These are phyloP conservation scores for Colletotrichum eleusines DNA, from an alignment of 2,329 filamentous ascomycete species.

Conservation along the genomic window DNA sequence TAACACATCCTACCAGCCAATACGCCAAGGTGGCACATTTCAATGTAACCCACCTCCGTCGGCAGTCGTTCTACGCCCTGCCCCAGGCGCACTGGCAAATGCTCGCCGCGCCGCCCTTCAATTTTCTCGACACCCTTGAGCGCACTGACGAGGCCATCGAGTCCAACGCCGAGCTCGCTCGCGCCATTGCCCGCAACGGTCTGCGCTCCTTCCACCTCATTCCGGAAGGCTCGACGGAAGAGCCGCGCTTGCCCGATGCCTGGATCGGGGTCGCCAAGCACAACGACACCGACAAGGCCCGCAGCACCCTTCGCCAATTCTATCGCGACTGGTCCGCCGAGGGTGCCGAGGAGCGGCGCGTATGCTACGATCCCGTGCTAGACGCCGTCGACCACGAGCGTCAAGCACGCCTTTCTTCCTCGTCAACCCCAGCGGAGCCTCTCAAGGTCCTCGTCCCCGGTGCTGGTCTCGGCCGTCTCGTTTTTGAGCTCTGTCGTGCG, in stretches of 20 bases:
- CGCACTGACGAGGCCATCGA: constrained; percentile 90
- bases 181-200: constrained; percentile 79
- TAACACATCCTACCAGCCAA: constrained; percentile 66
- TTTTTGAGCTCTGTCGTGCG: constrained; percentile 83
- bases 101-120: constrained; percentile 84
- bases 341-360: constrained; percentile 78
- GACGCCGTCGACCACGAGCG: constrained; percentile 64
- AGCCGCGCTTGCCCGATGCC: constrained; percentile 65
- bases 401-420: constrained; percentile 24
- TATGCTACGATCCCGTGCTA: constrained; percentile 82
- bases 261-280: constrained; percentile 80
- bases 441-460: constrained; percentile 86
- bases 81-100: constrained; percentile 86
- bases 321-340: constrained; percentile 94
- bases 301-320: constrained; percentile 92
- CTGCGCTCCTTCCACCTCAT: constrained; percentile 74
- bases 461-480: constrained; percentile 86
- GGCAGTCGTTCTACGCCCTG: constrained; percentile 93
- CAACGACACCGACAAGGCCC: constrained; percentile 87
- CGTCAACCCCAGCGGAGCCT: constrained; percentile 45
- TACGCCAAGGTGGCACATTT: constrained; percentile 88
- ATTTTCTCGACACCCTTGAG: constrained; percentile 81
- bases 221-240: constrained; percentile 52
- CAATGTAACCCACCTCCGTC: constrained; percentile 89
- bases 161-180: constrained; percentile 84